These are phyloP conservation scores for Apiotrichum laibachii DNA, from an alignment of 1,284 basidiomycete species.

Conservation along the genomic window DNA sequence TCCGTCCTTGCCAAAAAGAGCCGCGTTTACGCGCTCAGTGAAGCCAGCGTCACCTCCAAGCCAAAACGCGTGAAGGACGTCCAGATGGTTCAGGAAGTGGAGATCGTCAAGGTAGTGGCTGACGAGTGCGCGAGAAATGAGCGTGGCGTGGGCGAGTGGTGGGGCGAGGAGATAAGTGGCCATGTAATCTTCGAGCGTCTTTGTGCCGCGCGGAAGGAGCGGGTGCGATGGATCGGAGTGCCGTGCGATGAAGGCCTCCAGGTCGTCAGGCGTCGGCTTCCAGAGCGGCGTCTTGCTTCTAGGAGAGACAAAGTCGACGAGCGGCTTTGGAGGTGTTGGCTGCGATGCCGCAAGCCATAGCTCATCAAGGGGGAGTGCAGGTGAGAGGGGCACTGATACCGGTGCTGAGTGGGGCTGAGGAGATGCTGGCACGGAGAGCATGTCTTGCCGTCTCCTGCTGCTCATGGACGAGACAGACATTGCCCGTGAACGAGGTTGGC, in stretches of 20 bases:
- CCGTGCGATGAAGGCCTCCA: constrained; percentile 32
- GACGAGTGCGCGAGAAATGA: constrained; percentile 43
- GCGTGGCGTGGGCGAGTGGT: constrained; percentile 31
- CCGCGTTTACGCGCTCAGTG: constrained; percentile 33
- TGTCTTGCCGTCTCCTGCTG: background rate
- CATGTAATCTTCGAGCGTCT: constrained; percentile 39
- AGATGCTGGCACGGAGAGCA: background rate
- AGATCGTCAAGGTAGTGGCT: constrained; percentile 45
- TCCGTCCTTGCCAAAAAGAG: constrained; percentile 42
- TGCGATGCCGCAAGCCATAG: background rate
- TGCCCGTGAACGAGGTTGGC: constrained; percentile 13
- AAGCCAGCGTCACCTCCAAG: constrained; percentile 44
- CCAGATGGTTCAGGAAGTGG: constrained; percentile 41
- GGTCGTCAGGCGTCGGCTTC: constrained; percentile 28
- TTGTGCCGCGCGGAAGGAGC: constrained; percentile 28
- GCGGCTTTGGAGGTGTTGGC: background rate
- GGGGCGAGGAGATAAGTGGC: constrained; percentile 36
- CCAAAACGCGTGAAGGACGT: constrained; percentile 43
- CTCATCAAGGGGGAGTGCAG: background rate
- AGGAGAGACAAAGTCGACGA: background rate
- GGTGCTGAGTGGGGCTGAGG: background rate
- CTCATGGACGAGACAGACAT: constrained; percentile 23
- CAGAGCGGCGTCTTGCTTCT: constrained; percentile 21
- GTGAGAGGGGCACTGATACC: background rate
- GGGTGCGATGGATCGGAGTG: constrained; percentile 25